A percentile compares a stretch with the other conserved stretches of the same genome.
These are phyloP conservation scores for Paraphoma sp. DNA, from an alignment of 2,329 filamentous ascomycete genomes.

Conservation along the genomic window DNA sequence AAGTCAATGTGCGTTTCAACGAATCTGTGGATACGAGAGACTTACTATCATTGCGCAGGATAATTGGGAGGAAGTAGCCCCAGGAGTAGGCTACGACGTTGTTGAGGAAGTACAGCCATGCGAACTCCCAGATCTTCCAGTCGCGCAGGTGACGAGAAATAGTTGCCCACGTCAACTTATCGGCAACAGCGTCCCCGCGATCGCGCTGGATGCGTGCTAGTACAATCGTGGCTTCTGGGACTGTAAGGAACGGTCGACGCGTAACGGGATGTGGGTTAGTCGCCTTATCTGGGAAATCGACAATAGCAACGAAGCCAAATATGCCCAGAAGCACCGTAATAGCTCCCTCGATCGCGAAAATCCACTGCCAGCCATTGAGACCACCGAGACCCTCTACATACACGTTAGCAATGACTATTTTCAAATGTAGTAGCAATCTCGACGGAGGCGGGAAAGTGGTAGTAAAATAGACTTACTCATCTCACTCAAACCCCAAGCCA, in stretches of 20 bases:
- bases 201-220: slow-evolving; percentile 44
- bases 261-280: slow-evolving; percentile 11
- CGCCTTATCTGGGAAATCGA: slow-evolving; percentile 21
- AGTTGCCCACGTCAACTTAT: slow-evolving; percentile 9
- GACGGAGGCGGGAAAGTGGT: too few relatives aligned
- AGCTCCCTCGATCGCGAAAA: slow-evolving; percentile 23
- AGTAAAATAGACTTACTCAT: too few relatives aligned
- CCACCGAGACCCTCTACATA: slow-evolving; percentile 23
- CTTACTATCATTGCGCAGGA: slow-evolving; percentile 14
- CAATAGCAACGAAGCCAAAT: slow-evolving; percentile 19
- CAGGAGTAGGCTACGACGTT: slow-evolving; percentile 19
- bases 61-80: slow-evolving; percentile 24
- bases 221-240: slow-evolving; percentile 17
- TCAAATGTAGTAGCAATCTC: too few relatives aligned
- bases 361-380: slow-evolving; percentile 40
- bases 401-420: too few relatives aligned
- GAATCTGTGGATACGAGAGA: too few relatives aligned
- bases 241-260: slow-evolving; percentile 18
- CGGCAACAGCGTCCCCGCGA: slow-evolving; percentile 37
- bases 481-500: slow-evolving; percentile 38
- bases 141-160: slow-evolving; percentile 16
- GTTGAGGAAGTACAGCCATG: slow-evolving; percentile 16
- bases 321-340: slow-evolving; percentile 21
- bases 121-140: slow-evolving; percentile 25
- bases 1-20: too few relatives aligned